A percentile compares a stretch with the other conserved stretches of the same genome.
Evolutionary conservation across 2,329 filamentous ascomycete genomes (phyloP).

Genomic region (Diaporthe sp.): DNA sequence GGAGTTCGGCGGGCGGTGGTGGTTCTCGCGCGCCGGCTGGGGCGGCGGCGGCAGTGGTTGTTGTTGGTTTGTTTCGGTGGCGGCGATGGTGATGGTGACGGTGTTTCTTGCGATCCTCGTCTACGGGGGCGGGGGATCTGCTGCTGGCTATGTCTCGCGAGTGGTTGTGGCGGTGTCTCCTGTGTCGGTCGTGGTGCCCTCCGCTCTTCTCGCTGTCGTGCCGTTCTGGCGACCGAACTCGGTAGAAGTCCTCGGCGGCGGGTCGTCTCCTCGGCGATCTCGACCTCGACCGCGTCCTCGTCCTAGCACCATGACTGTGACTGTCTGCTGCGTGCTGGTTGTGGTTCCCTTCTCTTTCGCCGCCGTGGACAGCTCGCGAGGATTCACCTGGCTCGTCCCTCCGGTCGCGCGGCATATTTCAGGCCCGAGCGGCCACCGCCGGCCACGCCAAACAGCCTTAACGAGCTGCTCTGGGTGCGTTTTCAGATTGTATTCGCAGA

Average conservation of each 20-base stretch:
- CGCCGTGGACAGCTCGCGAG: background rate
- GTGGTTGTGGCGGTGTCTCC: background rate
- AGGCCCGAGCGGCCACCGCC: background rate
- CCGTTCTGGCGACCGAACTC: conserved; percentile 1
- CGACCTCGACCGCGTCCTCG: background rate
- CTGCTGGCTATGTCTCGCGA: conserved; percentile 1
- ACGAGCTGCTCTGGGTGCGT: background rate
- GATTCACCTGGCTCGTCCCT: background rate
- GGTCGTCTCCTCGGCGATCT: conserved; percentile 29
- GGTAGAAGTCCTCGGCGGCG: conserved; percentile 30
- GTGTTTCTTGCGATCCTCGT: conserved; percentile 1
- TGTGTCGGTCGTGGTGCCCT: background rate
- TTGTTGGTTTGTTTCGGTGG: background rate
- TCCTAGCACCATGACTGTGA: background rate
- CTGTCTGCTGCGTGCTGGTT: background rate
- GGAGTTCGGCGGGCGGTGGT: conserved; percentile 61
- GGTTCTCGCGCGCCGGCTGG: background rate
- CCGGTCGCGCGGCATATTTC: conserved; percentile 1
- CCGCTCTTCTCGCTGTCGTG: background rate
- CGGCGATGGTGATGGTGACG: background rate
- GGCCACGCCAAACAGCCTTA: background rate
- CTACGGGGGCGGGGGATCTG: background rate
- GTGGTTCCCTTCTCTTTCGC: background rate
- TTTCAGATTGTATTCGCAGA: background rate
- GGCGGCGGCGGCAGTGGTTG: background rate